Conservation (phyloP, 305 asterid genomes). For the Fraxinus velutina region DNA sequence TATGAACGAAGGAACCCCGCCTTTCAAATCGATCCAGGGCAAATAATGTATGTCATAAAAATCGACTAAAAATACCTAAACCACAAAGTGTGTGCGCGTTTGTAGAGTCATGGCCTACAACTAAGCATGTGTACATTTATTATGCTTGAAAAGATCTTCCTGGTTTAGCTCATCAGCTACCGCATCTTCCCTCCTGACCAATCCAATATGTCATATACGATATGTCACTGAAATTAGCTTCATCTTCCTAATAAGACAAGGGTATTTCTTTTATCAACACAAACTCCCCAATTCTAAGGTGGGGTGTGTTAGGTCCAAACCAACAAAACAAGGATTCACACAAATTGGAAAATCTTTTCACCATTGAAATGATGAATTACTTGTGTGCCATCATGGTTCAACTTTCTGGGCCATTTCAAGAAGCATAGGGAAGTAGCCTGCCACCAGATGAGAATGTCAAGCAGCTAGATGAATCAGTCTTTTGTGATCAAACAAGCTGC, state of each 20-base stretch:
- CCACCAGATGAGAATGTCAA: background rate
- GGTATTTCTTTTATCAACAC: background rate
- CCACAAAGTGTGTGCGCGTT: background rate
- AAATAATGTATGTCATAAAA: background rate
- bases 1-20: background rate
- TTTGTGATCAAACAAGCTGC: background rate
- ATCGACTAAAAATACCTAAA: background rate
- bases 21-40: background rate
- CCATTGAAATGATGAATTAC: background rate
- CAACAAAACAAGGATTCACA: background rate
- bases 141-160: background rate
- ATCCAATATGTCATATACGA: background rate
- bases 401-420: background rate
- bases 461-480: background rate
- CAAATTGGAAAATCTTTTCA: background rate
- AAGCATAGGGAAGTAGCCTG: background rate
- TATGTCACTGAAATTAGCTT: background rate
- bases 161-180: background rate
- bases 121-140: background rate
- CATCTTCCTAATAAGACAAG: background rate
- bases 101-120: background rate
- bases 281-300: background rate
- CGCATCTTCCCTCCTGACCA: background rate
- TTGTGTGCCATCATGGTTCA: background rate
- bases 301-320: background rate